Conservation (phyloP, 176 grass and related monocot genomes). For the Leersia perrieri region DNA sequence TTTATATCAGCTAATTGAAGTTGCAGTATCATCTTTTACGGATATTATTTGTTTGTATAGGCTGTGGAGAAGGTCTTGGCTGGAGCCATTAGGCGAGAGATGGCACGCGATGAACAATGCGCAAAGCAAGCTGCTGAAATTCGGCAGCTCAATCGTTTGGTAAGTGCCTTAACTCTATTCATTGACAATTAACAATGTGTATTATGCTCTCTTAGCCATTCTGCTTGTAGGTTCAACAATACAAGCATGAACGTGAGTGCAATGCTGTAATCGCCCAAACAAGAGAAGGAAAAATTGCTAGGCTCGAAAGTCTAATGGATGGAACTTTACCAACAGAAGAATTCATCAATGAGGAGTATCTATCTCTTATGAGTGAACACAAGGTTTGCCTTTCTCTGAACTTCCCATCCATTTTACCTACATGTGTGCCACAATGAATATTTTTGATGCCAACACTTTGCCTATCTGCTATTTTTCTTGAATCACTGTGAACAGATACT, state of each 20-base stretch:
- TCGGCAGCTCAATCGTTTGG: slow-evolving; percentile 83
- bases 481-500: slow-evolving; percentile 57
- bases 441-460: slow-evolving; percentile 8
- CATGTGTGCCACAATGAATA: neutral
- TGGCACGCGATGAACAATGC: slow-evolving; percentile 83
- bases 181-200: slow-evolving; percentile 10
- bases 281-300: slow-evolving; percentile 92
- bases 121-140: slow-evolving; percentile 86
- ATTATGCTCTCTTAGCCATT: slow-evolving; percentile 11
- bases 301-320: slow-evolving; percentile 98
- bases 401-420: neutral
- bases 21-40: neutral
- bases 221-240: slow-evolving; percentile 77
- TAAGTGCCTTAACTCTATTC: slow-evolving; percentile 28
- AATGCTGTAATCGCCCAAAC: slow-evolving; percentile 92
- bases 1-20: neutral
- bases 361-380: slow-evolving; percentile 83
- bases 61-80: slow-evolving; percentile 88
- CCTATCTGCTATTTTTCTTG: slow-evolving; percentile 26
- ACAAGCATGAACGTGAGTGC: slow-evolving; percentile 95
- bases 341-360: slow-evolving; percentile 84
- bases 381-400: slow-evolving; percentile 57
- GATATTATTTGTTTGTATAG: slow-evolving; percentile 44
- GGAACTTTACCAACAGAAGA: slow-evolving; percentile 89
- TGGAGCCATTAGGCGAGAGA: slow-evolving; percentile 94